Evolutionary conservation across 2,329 filamentous ascomycete genomes (phyloP).

Genomic region (Claviceps lovelessii): DNA sequence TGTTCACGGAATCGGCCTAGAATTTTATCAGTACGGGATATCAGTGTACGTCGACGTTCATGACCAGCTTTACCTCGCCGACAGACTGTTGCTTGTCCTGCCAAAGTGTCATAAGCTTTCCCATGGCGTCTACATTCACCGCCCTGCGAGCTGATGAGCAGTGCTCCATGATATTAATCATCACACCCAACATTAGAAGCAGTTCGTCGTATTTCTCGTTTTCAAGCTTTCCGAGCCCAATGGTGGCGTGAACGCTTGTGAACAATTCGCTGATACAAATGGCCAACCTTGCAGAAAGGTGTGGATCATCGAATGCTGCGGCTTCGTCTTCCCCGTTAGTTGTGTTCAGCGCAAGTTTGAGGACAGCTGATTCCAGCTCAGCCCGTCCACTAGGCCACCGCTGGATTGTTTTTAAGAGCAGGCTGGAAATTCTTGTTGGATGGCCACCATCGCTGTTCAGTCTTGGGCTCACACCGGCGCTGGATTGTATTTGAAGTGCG

Average conservation of each 20-base stretch:
- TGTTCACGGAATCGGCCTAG: slow-evolving; percentile 56
- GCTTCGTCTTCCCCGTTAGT: slow-evolving; percentile 72
- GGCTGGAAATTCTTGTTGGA: slow-evolving; percentile 15
- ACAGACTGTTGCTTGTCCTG: slow-evolving; percentile 50
- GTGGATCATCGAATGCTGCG: slow-evolving; percentile 49
- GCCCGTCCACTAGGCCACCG: slow-evolving; percentile 17
- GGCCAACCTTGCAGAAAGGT: slow-evolving; percentile 35
- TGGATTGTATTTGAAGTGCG: slow-evolving; percentile 22
- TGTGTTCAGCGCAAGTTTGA: slow-evolving; percentile 62
- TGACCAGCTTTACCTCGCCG: slow-evolving; percentile 45
- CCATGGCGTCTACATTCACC: slow-evolving; percentile 29
- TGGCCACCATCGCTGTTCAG: slow-evolving; percentile 13
- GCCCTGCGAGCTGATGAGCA: slow-evolving; percentile 44
- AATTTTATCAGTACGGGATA: not conserved
- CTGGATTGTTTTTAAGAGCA: slow-evolving; percentile 17
- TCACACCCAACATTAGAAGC: slow-evolving; percentile 62
- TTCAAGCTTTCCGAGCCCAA: slow-evolving; percentile 34
- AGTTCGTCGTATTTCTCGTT: slow-evolving; percentile 50
- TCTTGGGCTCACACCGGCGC: slow-evolving; percentile 10
- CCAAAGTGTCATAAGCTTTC: slow-evolving; percentile 50
- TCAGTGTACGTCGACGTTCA: not conserved
- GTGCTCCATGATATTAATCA: slow-evolving; percentile 80
- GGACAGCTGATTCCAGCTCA: slow-evolving; percentile 14
- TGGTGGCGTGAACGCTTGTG: slow-evolving; percentile 29
- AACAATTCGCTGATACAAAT: slow-evolving; percentile 39